These are phyloP conservation scores for Sphagnum contortum DNA, from an alignment of 225 moss, liverwort and hornwort genomes.

Conservation along the genomic window DNA sequence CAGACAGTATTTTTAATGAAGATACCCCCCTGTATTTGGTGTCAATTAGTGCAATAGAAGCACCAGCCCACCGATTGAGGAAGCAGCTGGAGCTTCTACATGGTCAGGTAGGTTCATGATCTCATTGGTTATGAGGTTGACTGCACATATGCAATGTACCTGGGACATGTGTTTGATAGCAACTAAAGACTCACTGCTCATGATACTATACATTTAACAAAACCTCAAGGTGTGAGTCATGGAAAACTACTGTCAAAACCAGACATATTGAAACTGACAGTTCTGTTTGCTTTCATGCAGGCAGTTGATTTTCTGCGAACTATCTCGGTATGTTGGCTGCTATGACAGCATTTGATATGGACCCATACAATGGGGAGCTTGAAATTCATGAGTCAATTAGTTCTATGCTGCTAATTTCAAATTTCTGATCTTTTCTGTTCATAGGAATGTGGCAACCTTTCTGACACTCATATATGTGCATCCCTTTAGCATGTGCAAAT, in stretches of 20 bases:
- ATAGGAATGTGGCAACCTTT: conserved; percentile 89
- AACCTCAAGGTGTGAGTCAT: too few species aligned
- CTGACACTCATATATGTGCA: conserved; percentile 77
- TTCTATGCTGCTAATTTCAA: too few species aligned
- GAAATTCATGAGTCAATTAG: too few species aligned
- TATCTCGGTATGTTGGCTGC: too few species aligned
- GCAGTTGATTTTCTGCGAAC: too few species aligned
- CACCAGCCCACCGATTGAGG: conserved; percentile 65
- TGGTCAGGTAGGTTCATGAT: conserved; percentile 47
- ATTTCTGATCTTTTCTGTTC: not conserved
- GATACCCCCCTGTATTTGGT: conserved; percentile 84
- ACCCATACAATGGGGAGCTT: too few species aligned
- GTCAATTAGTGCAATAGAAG: conserved; percentile 88
- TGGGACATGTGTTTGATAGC: not conserved
- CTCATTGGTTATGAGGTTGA: too few species aligned
- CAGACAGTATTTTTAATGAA: conserved; percentile 90
- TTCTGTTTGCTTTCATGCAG: too few species aligned
- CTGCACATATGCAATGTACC: not conserved
- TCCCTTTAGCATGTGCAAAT: conserved; percentile 77
- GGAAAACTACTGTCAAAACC: too few species aligned
- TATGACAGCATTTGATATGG: too few species aligned
- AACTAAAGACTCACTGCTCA: not conserved
- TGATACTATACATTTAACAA: not conserved
- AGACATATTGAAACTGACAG: too few species aligned
- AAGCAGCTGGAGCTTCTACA: conserved; percentile 87